Evolutionary conservation across 371 early-diverging fungal species (phyloP), one percentile per base, ranked within the genome.

Genomic region (Nematocida sp.): DNA sequence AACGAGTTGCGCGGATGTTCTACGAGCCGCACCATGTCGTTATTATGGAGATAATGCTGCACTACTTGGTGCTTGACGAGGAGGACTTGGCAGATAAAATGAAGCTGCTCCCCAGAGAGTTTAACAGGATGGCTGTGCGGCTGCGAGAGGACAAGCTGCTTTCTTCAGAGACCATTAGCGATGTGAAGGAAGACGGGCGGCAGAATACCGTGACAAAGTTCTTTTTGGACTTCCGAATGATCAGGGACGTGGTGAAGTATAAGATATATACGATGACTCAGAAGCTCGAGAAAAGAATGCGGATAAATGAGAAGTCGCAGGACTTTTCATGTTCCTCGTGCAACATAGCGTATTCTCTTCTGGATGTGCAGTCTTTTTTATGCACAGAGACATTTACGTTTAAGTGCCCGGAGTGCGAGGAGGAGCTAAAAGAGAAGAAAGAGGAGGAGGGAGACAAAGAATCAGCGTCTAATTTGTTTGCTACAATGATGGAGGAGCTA

Each of bases 211-310:
- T 64, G 13, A 77, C 60, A 7, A 79, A 71, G 1, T 85, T 80
- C 55, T 85, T 76, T 56, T 65, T 83, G 25, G 79, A 83, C 55
- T 85, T 80, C 65, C 55, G 77, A 38, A 79, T 79, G 54, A 79
- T 83, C 32, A 50, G 77, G 55, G 80, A 85, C 65, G 66, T 82
- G 2, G 80, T 85, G 16, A 85, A 85, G 65, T 85, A 83, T 65
- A 85, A 85, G 75, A 81, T 85, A 36, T 83, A 57, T 55, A 82
- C 79, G 54, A 85, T 85, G 81, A 82, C 77, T 25, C 81, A 81
- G 59, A 32, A 64, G 40, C 28, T 85, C 13, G 84, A 85, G 56
- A 63, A 63, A 11, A 57, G 66, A 26, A 64, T 78, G n/a, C 50
- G 69, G 30, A 76, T 66, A 32, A 76, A 40, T 26, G 60, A 77